Conservation (phyloP, 164 flowering plant species). For the Vitis rotundifolia region DNA sequence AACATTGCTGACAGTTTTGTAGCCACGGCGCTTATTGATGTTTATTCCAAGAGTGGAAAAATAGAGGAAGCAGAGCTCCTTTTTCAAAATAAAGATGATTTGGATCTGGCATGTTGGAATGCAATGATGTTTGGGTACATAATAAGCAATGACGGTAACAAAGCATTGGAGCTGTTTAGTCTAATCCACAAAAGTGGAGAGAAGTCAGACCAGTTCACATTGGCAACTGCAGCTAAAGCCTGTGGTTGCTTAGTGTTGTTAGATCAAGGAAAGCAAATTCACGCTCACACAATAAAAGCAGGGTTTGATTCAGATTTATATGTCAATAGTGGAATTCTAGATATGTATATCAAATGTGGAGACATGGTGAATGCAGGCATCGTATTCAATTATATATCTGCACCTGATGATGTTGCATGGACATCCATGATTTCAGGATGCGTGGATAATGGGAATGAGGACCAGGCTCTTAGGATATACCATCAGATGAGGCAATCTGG, state of each 20-base stretch:
- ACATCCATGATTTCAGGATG: constrained; percentile 63
- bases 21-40: constrained; percentile 52
- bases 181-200: constrained; percentile 34
- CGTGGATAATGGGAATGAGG: constrained; percentile 54
- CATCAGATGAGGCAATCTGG: constrained; percentile 45
- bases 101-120: constrained; percentile 53
- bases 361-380: constrained; percentile 33
- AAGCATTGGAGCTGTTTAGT: constrained; percentile 43
- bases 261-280: constrained; percentile 52
- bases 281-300: constrained; percentile 36
- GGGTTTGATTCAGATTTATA: constrained; percentile 43
- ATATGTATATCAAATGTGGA: constrained; percentile 62
- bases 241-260: constrained; percentile 37
- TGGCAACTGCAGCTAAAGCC: constrained; percentile 55
- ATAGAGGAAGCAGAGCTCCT: constrained; percentile 49
- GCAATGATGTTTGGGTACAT: constrained; percentile 58
- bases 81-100: constrained; percentile 19
- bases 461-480: constrained; percentile 37
- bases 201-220: constrained; percentile 35
- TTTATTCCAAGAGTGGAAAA: constrained; percentile 42
- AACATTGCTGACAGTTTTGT: constrained; percentile 38
- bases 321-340: constrained; percentile 46
- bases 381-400: constrained; percentile 35
- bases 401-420: constrained; percentile 58
- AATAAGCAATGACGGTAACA: constrained; percentile 24